A percentile compares a stretch with the other conserved stretches of the same genome.
Conservation (phyloP, 2,329 filamentous ascomycete genomes). For the Botrytis porri region DNA sequence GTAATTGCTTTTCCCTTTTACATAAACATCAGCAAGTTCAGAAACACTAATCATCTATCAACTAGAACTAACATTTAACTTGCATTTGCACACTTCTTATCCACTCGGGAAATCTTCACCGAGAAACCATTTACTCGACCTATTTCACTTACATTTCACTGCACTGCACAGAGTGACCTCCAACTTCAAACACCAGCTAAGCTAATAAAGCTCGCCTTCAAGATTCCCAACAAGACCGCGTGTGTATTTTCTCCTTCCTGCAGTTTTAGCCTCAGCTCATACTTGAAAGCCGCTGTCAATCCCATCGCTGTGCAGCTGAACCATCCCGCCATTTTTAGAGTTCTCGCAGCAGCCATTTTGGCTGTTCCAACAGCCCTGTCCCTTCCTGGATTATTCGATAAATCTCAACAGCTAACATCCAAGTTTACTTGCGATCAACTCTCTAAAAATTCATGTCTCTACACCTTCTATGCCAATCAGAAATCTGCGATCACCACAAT, state of each 20-base stretch:
- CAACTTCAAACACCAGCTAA: background rate
- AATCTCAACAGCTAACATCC: background rate
- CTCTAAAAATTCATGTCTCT: background rate
- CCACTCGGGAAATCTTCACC: too few species aligned
- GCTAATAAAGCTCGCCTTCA: background rate
- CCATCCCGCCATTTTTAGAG: background rate
- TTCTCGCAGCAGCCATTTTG: background rate
- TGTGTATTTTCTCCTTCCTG: background rate
- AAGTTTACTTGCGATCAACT: background rate
- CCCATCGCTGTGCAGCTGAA: background rate
- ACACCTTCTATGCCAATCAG: background rate
- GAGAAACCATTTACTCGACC: too few species aligned
- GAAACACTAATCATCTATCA: background rate
- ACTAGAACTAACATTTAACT: too few species aligned
- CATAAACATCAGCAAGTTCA: too few species aligned
- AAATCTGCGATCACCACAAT: background rate
- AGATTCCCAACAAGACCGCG: background rate
- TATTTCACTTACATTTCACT: background rate
- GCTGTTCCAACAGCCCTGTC: background rate
- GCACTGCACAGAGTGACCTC: background rate
- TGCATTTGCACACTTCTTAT: background rate
- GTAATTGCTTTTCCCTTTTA: background rate
- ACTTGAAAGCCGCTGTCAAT: background rate
- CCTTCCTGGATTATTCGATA: background rate
- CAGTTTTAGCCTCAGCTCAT: background rate